phyloP scores from a whole-genome alignment of 1,284 basidiomycete genomes.

The Ganoderma resinaceum region DNA sequence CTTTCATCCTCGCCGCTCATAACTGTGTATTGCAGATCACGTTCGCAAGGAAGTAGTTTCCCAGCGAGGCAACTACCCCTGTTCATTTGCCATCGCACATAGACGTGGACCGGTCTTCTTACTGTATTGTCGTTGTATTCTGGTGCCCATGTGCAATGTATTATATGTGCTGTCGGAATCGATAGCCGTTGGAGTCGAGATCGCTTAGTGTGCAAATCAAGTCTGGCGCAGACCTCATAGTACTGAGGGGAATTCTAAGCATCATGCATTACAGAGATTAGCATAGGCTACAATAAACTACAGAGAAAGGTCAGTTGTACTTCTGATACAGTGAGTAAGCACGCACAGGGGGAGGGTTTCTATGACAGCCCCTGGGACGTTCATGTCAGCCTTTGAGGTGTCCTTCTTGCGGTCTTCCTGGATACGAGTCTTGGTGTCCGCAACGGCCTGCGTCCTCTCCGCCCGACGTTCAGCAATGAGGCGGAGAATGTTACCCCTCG shows the following conservation, averaged over 20 bases:
- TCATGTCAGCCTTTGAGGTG: constrained; percentile 12
- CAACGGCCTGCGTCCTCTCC: constrained; percentile 60
- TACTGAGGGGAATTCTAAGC: neutral
- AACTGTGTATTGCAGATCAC: constrained; percentile 51
- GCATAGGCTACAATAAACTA: neutral
- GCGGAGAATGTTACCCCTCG: constrained; percentile 52
- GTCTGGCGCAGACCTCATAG: neutral
- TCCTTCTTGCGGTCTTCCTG: constrained; percentile 45
- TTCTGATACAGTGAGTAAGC: too few species aligned
- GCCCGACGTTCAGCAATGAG: constrained; percentile 60
- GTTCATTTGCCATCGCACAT: neutral
- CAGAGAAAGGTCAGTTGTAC: neutral
- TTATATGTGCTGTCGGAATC: constrained; percentile 14
- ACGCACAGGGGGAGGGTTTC: neutral
- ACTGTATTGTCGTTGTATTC: constrained; percentile 27
- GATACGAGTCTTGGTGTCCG: constrained; percentile 49
- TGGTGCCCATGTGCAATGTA: constrained; percentile 27
- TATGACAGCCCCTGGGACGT: too few species aligned
- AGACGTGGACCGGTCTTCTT: neutral
- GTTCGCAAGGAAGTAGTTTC: constrained; percentile 60
- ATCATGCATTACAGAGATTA: neutral
- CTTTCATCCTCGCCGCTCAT: neutral
- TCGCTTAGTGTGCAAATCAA: neutral
- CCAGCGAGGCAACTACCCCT: neutral
- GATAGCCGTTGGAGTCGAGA: neutral